phyloP scores from a whole-genome alignment of 306 rosid species.

The Medicago truncatula region DNA sequence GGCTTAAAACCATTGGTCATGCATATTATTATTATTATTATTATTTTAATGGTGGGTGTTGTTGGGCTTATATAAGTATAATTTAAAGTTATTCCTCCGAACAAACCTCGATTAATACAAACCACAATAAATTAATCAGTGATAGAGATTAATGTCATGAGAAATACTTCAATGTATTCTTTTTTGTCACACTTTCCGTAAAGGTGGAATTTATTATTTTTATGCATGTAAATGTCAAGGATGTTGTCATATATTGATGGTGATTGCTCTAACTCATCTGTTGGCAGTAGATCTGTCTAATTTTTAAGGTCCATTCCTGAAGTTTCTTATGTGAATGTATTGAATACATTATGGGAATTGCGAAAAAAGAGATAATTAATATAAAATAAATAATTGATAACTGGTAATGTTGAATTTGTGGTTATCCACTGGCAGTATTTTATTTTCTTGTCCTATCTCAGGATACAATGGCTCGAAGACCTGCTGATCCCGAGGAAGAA shows the following conservation, averaged over 20 bases:
- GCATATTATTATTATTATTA: neutral
- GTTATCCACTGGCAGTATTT: slow-evolving; percentile 15
- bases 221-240: neutral
- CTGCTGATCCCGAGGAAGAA: slow-evolving; percentile 99
- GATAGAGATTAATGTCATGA: neutral
- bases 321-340: neutral
- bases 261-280: neutral
- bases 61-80: slow-evolving; percentile 16
- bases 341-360: neutral
- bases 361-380: no score
- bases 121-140: no score
- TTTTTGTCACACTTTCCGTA: neutral
- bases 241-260: neutral
- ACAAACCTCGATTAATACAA: neutral
- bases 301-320: slow-evolving; percentile 2
- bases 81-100: neutral
- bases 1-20: slow-evolving; percentile 4
- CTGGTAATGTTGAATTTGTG: slow-evolving; percentile 1
- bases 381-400: neutral
- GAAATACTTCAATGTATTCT: neutral
- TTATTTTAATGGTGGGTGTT: neutral
- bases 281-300: neutral
- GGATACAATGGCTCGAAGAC: slow-evolving; percentile 95
- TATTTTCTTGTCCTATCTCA: slow-evolving; percentile 38
- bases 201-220: slow-evolving; percentile 2